phyloP scores from a whole-genome alignment of 1,139 yeast genomes.

The Scheffersomyces titani region DNA sequence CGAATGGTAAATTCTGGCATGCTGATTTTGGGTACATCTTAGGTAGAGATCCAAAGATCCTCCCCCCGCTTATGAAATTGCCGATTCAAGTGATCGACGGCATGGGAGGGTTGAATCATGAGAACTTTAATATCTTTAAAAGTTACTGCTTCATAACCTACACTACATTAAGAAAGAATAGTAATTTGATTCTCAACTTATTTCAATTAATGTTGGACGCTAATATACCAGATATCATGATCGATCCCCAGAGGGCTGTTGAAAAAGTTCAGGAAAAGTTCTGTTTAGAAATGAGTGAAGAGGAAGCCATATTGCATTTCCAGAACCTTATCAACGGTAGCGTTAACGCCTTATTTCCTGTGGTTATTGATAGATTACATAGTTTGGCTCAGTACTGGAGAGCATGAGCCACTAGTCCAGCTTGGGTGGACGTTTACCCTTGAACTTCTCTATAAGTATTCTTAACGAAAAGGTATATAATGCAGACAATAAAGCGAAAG shows the following conservation, averaged over 20 bases:
- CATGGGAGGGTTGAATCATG: slow-evolving; percentile 90
- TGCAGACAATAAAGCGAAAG: slow-evolving; percentile 42
- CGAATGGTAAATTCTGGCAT: slow-evolving; percentile 86
- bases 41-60: slow-evolving; percentile 97
- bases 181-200: slow-evolving; percentile 83
- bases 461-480: slow-evolving; percentile 14
- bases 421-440: slow-evolving; percentile 1
- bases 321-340: slow-evolving; percentile 91
- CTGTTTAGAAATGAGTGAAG: slow-evolving; percentile 90
- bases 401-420: slow-evolving; percentile 41
- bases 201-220: slow-evolving; percentile 95
- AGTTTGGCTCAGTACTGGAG: slow-evolving; percentile 98
- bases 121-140: slow-evolving; percentile 82
- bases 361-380: slow-evolving; percentile 92
- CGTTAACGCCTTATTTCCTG: slow-evolving; percentile 90
- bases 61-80: slow-evolving; percentile 96
- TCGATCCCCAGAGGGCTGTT: slow-evolving; percentile 76
- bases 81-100: slow-evolving; percentile 98
- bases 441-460: slow-evolving; percentile 8
- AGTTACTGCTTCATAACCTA: slow-evolving; percentile 95
- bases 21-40: slow-evolving; percentile 97
- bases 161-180: slow-evolving; percentile 84
- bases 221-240: slow-evolving; percentile 80
- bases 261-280: slow-evolving; percentile 93
- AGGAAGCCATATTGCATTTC: slow-evolving; percentile 92